phyloP scores from a whole-genome alignment of 108 stramenopile genomes.

The Nitzschia sp. region DNA sequence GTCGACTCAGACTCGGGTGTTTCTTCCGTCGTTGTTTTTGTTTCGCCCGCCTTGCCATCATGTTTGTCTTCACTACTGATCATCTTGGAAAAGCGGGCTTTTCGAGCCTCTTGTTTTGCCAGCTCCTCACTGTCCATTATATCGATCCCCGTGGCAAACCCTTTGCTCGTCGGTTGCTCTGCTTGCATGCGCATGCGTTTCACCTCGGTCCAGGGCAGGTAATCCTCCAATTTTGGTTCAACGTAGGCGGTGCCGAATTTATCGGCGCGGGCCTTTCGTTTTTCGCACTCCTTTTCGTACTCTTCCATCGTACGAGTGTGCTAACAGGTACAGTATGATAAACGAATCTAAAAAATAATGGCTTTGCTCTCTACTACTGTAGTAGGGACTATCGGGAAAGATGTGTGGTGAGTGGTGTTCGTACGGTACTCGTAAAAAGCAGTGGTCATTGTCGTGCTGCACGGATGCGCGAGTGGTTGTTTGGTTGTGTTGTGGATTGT shows the following conservation, averaged over 20 bases:
- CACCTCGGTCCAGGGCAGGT: conserved; percentile 76
- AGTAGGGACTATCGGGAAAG: no score
- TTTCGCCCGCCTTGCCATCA: conserved; percentile 9
- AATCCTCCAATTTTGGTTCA: conserved; percentile 59
- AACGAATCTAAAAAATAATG: no score
- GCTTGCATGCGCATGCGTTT: conserved; percentile 42
- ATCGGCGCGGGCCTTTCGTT: conserved; percentile 62
- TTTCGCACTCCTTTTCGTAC: conserved; percentile 70
- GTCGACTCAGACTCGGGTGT: neutral
- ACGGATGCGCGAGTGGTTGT: no score
- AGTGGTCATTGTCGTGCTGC: no score
- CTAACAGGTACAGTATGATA: no score
- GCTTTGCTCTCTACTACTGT: no score
- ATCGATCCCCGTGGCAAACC: conserved; percentile 83
- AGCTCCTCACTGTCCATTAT: conserved; percentile 58
- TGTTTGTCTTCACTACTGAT: conserved; percentile 28
- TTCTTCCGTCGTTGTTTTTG: conserved; percentile 20
- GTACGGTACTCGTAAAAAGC: no score
- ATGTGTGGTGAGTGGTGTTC: no score
- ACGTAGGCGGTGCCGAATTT: conserved; percentile 81
- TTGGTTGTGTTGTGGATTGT: no score
- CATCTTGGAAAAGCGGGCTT: conserved; percentile 57
- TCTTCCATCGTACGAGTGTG: conserved; percentile 54
- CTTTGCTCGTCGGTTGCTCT: conserved; percentile 33
- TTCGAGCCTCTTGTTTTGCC: conserved; percentile 66